A percentile compares a stretch with the other conserved stretches of the same genome.
These are phyloP conservation scores for Colletotrichum musae DNA, from an alignment of 2,329 filamentous ascomycete species.

Conservation along the genomic window DNA sequence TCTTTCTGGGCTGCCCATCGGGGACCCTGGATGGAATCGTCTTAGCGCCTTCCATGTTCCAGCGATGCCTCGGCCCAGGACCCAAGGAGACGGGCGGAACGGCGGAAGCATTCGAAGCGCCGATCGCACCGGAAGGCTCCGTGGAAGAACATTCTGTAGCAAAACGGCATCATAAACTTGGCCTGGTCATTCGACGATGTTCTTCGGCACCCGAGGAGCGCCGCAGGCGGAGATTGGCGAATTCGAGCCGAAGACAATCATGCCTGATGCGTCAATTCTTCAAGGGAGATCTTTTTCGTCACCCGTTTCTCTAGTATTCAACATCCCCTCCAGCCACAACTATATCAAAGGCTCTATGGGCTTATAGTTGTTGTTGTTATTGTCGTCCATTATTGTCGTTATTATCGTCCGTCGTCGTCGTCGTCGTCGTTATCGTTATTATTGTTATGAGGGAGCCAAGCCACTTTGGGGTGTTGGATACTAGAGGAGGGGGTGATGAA, in stretches of 20 bases:
- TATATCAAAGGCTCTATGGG: no score
- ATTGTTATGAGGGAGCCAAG: no score
- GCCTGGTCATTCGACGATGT: background rate
- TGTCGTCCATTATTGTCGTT: no score
- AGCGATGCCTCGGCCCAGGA: slow-evolving; percentile 34
- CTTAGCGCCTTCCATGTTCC: slow-evolving; percentile 26
- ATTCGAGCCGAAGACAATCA: no score
- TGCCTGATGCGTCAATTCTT: slow-evolving; percentile 7
- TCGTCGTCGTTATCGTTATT: no score
- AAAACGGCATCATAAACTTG: slow-evolving; percentile 11
- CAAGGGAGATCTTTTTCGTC: background rate
- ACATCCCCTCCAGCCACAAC: no score
- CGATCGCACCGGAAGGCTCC: background rate
- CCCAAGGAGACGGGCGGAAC: background rate
- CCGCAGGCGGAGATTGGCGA: background rate
- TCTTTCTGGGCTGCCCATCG: slow-evolving; percentile 12
- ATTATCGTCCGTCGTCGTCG: no score
- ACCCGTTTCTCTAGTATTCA: no score
- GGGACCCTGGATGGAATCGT: slow-evolving; percentile 35
- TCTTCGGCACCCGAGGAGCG: background rate
- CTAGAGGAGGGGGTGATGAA: no score
- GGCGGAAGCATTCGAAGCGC: background rate
- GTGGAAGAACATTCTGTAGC: background rate
- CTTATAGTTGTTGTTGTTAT: no score
- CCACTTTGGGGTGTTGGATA: no score